These are phyloP conservation scores for Elsinoe australis DNA, from an alignment of 2,329 filamentous ascomycete genomes.

Conservation along the genomic window DNA sequence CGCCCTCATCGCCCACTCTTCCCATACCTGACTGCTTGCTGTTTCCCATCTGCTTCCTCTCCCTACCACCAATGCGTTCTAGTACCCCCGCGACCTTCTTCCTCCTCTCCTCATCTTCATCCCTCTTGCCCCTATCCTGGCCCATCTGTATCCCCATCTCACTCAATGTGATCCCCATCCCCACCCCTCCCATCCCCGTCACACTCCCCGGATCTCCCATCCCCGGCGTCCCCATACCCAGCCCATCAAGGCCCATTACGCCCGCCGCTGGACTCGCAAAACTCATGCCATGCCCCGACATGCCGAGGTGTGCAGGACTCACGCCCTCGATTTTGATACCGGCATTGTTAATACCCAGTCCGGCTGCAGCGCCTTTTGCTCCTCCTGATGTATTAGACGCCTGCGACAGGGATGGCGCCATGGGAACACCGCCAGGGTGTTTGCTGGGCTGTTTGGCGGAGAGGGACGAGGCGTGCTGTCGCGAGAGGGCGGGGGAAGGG, in stretches of 20 bases:
- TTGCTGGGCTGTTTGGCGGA: constrained; percentile 26
- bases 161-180: constrained; percentile 37
- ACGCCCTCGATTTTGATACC: constrained; percentile 26
- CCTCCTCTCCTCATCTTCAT: constrained; percentile 47
- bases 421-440: constrained; percentile 28
- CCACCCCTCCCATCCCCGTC: constrained; percentile 30
- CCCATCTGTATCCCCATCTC: constrained; percentile 37
- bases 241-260: constrained; percentile 38
- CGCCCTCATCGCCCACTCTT: constrained; percentile 63
- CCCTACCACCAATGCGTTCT: constrained; percentile 12
- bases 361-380: background rate
- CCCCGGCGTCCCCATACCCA: constrained; percentile 29
- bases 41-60: constrained; percentile 29
- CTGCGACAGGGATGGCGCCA: constrained; percentile 29
- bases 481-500: constrained; percentile 25
- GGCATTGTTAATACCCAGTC: constrained; percentile 21
- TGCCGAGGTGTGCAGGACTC: constrained; percentile 25
- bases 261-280: constrained; percentile 20
- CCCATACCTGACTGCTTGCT: constrained; percentile 61
- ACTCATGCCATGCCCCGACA: constrained; percentile 25
- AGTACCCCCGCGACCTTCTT: constrained; percentile 54
- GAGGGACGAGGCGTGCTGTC: constrained; percentile 22
- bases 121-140: constrained; percentile 30
- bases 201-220: constrained; percentile 18
- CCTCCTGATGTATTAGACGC: constrained; percentile 22